Base-by-base conservation (phyloP, 768 basidiomycete genomes). In the Kwoniella sp. region DNA sequence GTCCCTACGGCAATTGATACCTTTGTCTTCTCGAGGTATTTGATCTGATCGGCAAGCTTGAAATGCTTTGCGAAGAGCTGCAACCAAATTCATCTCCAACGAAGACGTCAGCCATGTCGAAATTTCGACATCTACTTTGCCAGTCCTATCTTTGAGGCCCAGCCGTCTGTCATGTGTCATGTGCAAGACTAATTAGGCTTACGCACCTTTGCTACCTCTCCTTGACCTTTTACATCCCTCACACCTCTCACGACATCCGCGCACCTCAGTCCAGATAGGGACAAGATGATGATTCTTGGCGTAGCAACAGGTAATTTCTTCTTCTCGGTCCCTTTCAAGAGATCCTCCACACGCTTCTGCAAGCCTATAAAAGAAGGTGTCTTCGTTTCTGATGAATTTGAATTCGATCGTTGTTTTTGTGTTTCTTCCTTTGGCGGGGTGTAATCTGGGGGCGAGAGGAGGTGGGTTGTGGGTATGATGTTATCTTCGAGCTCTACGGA, bases 21-120 rank as follows among this genome's bases (percentile, higher is more conserved):
- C 77, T 88, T 90, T n/a, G 92, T 94, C 68, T 86, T 85, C 73
- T 85, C 84, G 72, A 98, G 84, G 81, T 92, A 91, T 17, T 86
- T 83, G 73, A 90, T 86, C 79, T 98, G 94, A 61, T 94, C 90
- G 53, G 88, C 83, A 44, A 94, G 83, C 81, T 94, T 96, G 81
- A 95, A 87, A 77, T 98, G 94, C 80, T 89, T 93, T 29, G 94
- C 92, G 72, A 98, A 98, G 26, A 99, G 85, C 79, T 81, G 29
- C 27, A 21, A n/a, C n/a, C n/a, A n/a, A n/a, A n/a, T n/a, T n/a
- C n/a, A n/a, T n/a, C n/a, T n/a, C n/a, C n/a, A n/a, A n/a, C n/a
- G n/a, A n/a, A n/a, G n/a, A 15, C 8, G 29, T 37, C 30, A 19
- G n/a, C 47, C 15, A n/a, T n/a, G n/a, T n/a, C n/a, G n/a, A 29